These are phyloP conservation scores for Calcarisporium arbuscula DNA, from an alignment of 2,329 filamentous ascomycete genomes.

Conservation along the genomic window DNA sequence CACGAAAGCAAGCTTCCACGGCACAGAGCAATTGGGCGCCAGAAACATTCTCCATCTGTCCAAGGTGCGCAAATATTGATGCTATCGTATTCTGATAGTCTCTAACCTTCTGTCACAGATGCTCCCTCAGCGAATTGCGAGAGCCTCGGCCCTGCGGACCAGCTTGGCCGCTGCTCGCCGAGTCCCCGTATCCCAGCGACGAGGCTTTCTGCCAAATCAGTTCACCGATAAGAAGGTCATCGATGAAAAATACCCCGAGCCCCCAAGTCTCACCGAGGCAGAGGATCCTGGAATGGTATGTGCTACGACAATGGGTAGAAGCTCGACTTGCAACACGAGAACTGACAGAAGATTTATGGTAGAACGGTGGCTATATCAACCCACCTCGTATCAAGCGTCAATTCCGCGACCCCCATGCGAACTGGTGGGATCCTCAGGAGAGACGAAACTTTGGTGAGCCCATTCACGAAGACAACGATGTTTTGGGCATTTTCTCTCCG, in stretches of 20 bases:
- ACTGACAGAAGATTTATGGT: constrained; percentile 20
- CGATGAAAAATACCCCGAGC: constrained; percentile 47
- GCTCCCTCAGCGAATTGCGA: constrained; percentile 54
- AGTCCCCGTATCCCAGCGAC: constrained; percentile 48
- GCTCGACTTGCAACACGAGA: not conserved
- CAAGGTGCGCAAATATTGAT: constrained; percentile 19
- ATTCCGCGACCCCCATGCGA: constrained; percentile 84
- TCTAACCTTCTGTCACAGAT: constrained; percentile 37
- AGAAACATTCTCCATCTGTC: constrained; percentile 21
- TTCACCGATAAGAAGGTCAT: constrained; percentile 39
- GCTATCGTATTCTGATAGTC: constrained; percentile 10
- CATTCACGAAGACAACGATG: constrained; percentile 93
- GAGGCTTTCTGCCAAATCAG: constrained; percentile 48
- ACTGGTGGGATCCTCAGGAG: constrained; percentile 98
- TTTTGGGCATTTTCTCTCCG: constrained; percentile 81
- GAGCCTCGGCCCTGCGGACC: constrained; percentile 38
- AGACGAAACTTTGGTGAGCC: constrained; percentile 95
- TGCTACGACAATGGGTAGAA: constrained; percentile 10
- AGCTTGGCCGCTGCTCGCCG: constrained; percentile 40
- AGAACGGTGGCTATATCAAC: constrained; percentile 84
- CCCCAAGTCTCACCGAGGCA: constrained; percentile 44
- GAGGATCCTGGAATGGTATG: constrained; percentile 63
- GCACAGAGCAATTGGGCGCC: constrained; percentile 31
- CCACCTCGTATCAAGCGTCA: constrained; percentile 76
- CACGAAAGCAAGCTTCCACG: constrained; percentile 21